phyloP scores from a whole-genome alignment of 2,329 filamentous ascomycete species.

The Atkinsonella texensis region DNA sequence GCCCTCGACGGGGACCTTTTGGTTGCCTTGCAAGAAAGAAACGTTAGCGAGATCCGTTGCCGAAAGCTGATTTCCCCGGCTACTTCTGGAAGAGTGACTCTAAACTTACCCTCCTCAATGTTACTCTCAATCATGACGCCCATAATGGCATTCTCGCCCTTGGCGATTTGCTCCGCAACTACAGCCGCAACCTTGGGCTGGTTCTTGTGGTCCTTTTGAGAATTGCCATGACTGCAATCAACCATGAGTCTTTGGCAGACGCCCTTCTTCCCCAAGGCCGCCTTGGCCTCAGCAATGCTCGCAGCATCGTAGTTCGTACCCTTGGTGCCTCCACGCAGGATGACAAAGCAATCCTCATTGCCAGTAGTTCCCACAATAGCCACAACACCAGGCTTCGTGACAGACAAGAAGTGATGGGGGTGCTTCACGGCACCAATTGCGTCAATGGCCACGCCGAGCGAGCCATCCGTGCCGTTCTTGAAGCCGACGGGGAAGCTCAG shows the following conservation, averaged over 20 bases:
- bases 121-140: constrained; percentile 99
- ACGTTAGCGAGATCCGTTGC: not conserved
- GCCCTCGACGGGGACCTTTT: constrained; percentile 79
- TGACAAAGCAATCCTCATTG: constrained; percentile 96
- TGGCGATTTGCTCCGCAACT: constrained; percentile 73
- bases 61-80: too few relatives aligned
- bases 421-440: constrained; percentile 77
- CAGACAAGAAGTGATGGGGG: constrained; percentile 95
- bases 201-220: constrained; percentile 92
- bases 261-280: constrained; percentile 65
- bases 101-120: constrained; percentile 59
- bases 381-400: constrained; percentile 93
- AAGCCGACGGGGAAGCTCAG: constrained; percentile 96
- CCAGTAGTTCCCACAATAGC: constrained; percentile 88
- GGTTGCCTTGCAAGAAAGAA: constrained; percentile 33
- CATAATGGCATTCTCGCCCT: constrained; percentile 78
- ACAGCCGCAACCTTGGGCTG: constrained; percentile 67
- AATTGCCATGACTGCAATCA: constrained; percentile 97
- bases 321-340: constrained; percentile 79
- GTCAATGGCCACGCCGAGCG: constrained; percentile 82
- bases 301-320: constrained; percentile 90
- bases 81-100: not conserved
- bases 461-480: constrained; percentile 98
- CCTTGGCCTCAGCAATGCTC: constrained; percentile 67
- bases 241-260: constrained; percentile 76